Percentiles rank a stretch among this genome's conserved stretches.
phyloP scores from a whole-genome alignment of 2,329 filamentous ascomycete species.

The Septoria linicola region DNA sequence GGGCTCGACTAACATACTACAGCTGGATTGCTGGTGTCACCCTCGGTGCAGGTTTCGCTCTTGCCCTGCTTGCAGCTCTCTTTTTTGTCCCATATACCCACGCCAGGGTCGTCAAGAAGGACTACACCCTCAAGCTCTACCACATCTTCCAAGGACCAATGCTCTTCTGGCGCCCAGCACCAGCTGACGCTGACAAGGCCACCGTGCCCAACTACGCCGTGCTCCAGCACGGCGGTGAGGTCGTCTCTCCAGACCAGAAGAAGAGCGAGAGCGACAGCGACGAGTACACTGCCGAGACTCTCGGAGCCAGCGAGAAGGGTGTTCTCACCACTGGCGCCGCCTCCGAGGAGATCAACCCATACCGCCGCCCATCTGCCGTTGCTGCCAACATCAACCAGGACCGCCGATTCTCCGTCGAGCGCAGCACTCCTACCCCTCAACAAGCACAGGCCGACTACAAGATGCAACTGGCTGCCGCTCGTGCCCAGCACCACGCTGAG shows the following conservation, averaged over 20 bases:
- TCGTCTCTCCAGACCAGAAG: slow-evolving; percentile 32
- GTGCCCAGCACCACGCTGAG: slow-evolving; percentile 14
- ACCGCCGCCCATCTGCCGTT: slow-evolving; percentile 2
- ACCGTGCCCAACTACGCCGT: slow-evolving; percentile 35
- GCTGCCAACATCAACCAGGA: background rate
- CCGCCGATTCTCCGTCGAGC: background rate
- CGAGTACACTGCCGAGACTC: slow-evolving; percentile 21
- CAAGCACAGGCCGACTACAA: slow-evolving; percentile 13
- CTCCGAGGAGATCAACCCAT: slow-evolving; percentile 6
- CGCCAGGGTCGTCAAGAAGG: slow-evolving; percentile 58
- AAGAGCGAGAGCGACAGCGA: slow-evolving; percentile 39
- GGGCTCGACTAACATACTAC: slow-evolving; percentile 35
- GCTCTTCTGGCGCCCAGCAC: slow-evolving; percentile 29
- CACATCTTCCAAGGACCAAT: slow-evolving; percentile 52
- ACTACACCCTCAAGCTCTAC: slow-evolving; percentile 60
- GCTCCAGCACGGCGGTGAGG: slow-evolving; percentile 18
- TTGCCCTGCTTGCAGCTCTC: slow-evolving; percentile 50
- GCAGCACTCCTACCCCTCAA: slow-evolving; percentile 1
- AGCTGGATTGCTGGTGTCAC: slow-evolving; percentile 56
- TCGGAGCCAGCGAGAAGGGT: slow-evolving; percentile 36
- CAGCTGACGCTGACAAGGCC: slow-evolving; percentile 30
- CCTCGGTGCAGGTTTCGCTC: slow-evolving; percentile 55
- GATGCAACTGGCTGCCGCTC: slow-evolving; percentile 8
- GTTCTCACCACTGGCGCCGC: slow-evolving; percentile 10
- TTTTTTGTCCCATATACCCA: slow-evolving; percentile 62